Evolutionary conservation across 768 basidiomycete species (phyloP).

Genomic region (Phlebiopsis flavidoalba): DNA sequence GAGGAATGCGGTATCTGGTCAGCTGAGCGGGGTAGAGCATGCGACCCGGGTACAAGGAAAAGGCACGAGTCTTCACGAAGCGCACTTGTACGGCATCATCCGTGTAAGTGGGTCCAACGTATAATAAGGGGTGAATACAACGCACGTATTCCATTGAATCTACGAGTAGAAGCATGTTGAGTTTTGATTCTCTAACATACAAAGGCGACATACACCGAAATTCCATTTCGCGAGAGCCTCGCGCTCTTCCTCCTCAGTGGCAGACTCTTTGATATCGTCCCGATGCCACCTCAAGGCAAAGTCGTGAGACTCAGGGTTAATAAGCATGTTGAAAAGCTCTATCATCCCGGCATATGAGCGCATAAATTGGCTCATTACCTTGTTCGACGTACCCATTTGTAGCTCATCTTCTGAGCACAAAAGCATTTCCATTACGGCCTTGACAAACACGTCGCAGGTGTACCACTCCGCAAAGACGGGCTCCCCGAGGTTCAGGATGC

Average conservation of each 20-base stretch:
- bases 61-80: conserved; percentile 66
- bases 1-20: conserved; percentile 54
- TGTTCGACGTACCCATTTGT: conserved; percentile 59
- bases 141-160: conserved; percentile 83
- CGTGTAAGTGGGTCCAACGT: too few species aligned
- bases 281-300: conserved; percentile 80
- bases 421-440: conserved; percentile 41
- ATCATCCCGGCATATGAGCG: neutral
- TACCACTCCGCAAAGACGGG: conserved; percentile 64
- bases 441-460: conserved; percentile 45
- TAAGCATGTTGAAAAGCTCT: conserved; percentile 76
- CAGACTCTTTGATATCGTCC: conserved; percentile 63
- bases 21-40: conserved; percentile 49
- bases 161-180: conserved; percentile 19
- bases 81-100: conserved; percentile 35
- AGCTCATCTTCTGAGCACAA: conserved; percentile 53
- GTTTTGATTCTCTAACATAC: neutral
- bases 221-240: conserved; percentile 54
- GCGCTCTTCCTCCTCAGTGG: conserved; percentile 54
- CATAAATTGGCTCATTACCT: neutral
- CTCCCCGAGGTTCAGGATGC: conserved; percentile 67
- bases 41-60: conserved; percentile 66
- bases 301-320: conserved; percentile 58
- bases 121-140: conserved; percentile 1
- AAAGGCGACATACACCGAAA: conserved; percentile 48